Evolutionary conservation across 495 filamentous ascomycete species (phyloP), one percentile per base, ranked within the genome.

Genomic region (Hamigera avellanea): DNA sequence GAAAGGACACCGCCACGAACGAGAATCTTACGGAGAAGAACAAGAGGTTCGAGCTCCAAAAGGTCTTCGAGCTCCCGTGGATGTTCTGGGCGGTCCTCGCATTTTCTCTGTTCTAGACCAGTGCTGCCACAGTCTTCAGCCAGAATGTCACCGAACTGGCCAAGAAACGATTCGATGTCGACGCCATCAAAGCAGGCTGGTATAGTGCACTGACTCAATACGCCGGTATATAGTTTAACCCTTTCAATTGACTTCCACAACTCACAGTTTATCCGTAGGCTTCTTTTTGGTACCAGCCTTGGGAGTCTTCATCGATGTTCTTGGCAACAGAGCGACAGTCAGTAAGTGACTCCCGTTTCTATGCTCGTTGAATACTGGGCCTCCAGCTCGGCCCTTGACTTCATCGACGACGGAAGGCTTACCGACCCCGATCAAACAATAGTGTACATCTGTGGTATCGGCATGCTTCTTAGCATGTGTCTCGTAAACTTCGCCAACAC

Each of bases 61-160:
- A 69, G 36, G 40, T 66, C 5, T 54, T 67, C 21, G 46, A 64
- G 36, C 34, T 69, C 2, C 65, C 63, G 0, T 67, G 65, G 61
- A 56, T 50, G 27, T 67, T 67, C 28, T 66, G 63, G 65, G 35
- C 41, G 9, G 38, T 69, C 9, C 32, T 66, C 37, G 37, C 39
- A 0, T 67, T 69, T 34, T 64, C 61, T 3, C 25, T 69, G 29
- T 67, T 67, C 41, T 55, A 69, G 34, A 67, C 65, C 0, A 63
- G 54, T 26, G 44, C 59, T 0, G 58, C 62, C 4, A 36, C 41
- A 6, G 56, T 59, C 2, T 69, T 69, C 39, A 55, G 49, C 30
- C 53, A 56, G 31, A 67, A 69, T 44, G 57, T 57, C 2, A 69
- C 65, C 0, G 63, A 69, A 34, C 35, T 69, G 27, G 65, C 65